phyloP scores from a whole-genome alignment of 2,329 filamentous ascomycete genomes.

The Colletotrichum costaricense region DNA sequence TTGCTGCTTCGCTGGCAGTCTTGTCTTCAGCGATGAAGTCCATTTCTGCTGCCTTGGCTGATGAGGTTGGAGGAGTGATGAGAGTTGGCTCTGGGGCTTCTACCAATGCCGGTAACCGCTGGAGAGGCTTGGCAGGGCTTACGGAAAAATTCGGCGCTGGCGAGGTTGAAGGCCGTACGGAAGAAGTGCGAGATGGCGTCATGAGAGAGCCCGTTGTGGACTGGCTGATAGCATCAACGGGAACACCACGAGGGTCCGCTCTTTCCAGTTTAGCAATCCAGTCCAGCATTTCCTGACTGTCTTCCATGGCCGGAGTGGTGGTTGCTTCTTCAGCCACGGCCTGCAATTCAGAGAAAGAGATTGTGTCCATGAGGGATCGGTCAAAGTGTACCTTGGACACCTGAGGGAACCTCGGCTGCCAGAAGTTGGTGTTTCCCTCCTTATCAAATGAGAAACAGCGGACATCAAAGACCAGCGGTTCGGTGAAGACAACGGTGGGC shows the following conservation, averaged over 20 bases:
- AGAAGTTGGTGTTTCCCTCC: conserved; percentile 75
- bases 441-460: conserved; percentile 85
- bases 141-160: conserved; percentile 9
- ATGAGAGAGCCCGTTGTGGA: conserved; percentile 48
- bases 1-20: not conserved
- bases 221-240: conserved; percentile 58
- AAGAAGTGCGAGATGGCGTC: conserved; percentile 25
- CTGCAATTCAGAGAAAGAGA: conserved; percentile 78
- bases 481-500: conserved; percentile 69
- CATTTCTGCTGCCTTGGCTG: conserved; percentile 8
- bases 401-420: conserved; percentile 80
- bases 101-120: conserved; percentile 3
- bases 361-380: conserved; percentile 74
- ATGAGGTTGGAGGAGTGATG: conserved; percentile 34
- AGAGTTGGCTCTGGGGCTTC: conserved; percentile 9
- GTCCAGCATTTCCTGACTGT: conserved; percentile 68
- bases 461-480: conserved; percentile 82
- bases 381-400: conserved; percentile 84
- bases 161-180: conserved; percentile 17
- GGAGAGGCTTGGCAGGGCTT: not conserved
- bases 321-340: conserved; percentile 69
- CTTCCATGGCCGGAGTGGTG: conserved; percentile 59
- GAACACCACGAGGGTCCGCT: conserved; percentile 58
- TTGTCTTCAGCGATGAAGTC: not conserved
- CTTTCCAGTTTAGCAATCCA: conserved; percentile 73